Evolutionary conservation across 2,329 filamentous ascomycete species (phyloP), one percentile per base, ranked within the genome.

Genomic region (Hypoxylon sp.): DNA sequence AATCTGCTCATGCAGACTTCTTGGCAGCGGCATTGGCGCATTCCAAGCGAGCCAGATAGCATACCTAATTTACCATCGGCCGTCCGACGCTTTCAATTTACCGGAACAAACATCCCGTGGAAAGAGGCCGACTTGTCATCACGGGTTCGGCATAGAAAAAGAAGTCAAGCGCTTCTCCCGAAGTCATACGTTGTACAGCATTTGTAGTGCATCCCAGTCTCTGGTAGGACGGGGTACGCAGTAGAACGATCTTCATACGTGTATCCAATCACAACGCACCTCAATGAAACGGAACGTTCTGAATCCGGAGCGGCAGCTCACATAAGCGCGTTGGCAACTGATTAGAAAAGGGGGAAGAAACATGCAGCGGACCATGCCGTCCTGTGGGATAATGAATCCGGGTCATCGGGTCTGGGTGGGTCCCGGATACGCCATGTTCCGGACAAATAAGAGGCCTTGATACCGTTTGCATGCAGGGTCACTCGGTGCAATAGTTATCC

Each of bases 371-470:
- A 44, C 46, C 48, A 17, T 50, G 27, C 57, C 53, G 55, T 54
- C 13, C 46, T 37, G 40, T 40, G 44, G 25, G 48, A 20, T 42
- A 33, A 51, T 17, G 44, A 30, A 57, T 61, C 67, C 64, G 68
- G 64, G 46, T 51, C 56, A 61, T 70, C 57, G 64, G 64, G 33
- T 35, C 57, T 62, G 54, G 56, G 51, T 68, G 49, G 64, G 46
- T 44, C 37, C 49, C 68, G 68, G 68, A 70, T 62, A 44, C 8
- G 57, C 31, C 30, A 61, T 22, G 42, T 68, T 68, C 68, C 68
- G 68, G 35, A 27, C 51, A 37, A 61, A 58, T 51, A 25, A 60
- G 33, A 40, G 10, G 30, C 50, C 10, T 17, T 53, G 2, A 11
- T 51, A 31, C 8, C 33, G 50, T 35, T 30, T 25, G 5, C n/a